Evolutionary conservation across 169 alveolate species (phyloP), one percentile per base, ranked within the genome.

Genomic region (Plasmodium adleri): DNA sequence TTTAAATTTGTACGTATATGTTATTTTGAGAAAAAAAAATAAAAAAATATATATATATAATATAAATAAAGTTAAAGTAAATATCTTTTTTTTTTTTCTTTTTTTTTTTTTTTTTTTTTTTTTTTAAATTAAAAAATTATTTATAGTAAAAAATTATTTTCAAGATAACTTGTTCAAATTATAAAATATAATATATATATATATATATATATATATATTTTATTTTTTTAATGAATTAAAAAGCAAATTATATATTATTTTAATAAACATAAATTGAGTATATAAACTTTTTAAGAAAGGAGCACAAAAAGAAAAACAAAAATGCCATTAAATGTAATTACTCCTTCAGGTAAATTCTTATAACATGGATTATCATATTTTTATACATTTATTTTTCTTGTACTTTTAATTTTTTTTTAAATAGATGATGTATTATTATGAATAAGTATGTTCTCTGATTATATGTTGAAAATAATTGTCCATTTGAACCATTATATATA

Each of bases 281-380:
- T 32, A 32, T 32, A 32, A 32, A 1, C 43, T 2, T 32, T 32
- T 5, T 32, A 32, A 1, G 43, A 32, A 32, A 28, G 5, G 43
- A 32, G 43, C 2, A 32, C 43, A 32, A 0, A 32, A 32, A 32
- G 43, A 74, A 39, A 45, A 76, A 28, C 17, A 24, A 66, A 76
- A 64, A 76, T 76, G 89, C 78, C 89, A 15, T 12, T 76, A 15
- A 76, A 76, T 52, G 89, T 76, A n/a, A 59, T 76, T 24, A 76
- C 52, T 20, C 89, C 89, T 63, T 20, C 89, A 15, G 89, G 89
- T 76, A 64, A 17, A 22, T 20, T 10, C 39, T 39, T 22, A 26
- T 54, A 75, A 26, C 50, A 39, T 67, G 12, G 47, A 32, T 54
- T 10, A 54, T 22, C 10, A 15, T 54, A 4, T 54, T 13, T 54